phyloP scores from a whole-genome alignment of 2,329 filamentous ascomycete genomes.

The Fusarium transvaalense region DNA sequence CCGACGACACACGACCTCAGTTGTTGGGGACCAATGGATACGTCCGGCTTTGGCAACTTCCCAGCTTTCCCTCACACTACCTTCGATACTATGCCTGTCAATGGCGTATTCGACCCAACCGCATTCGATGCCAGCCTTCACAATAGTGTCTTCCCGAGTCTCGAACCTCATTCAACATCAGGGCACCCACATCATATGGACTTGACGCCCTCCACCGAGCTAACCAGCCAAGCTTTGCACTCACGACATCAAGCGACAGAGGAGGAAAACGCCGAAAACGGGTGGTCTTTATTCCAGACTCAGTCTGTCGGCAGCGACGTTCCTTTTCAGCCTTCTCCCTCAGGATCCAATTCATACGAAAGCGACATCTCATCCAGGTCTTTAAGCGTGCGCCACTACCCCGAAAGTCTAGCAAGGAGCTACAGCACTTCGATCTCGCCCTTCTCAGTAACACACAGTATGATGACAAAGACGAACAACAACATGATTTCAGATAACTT shows the following conservation, averaged over 20 bases:
- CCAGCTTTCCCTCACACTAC: slow-evolving; percentile 41
- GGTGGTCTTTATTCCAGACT: slow-evolving; percentile 45
- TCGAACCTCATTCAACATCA: slow-evolving; percentile 37
- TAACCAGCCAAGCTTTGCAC: slow-evolving; percentile 36
- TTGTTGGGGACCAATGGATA: slow-evolving; percentile 48
- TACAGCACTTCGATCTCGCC: slow-evolving; percentile 47
- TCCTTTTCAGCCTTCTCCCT: slow-evolving; percentile 47
- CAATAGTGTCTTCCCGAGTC: slow-evolving; percentile 39
- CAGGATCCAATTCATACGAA: slow-evolving; percentile 47
- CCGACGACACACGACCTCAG: slow-evolving; percentile 46
- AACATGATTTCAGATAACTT: slow-evolving; percentile 47
- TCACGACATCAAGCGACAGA: slow-evolving; percentile 40
- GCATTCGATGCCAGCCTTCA: slow-evolving; percentile 45
- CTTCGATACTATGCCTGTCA: slow-evolving; percentile 46
- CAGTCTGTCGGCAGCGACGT: slow-evolving; percentile 42
- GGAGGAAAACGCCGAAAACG: slow-evolving; percentile 46
- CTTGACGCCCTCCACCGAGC: slow-evolving; percentile 39
- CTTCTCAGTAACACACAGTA: slow-evolving; percentile 45
- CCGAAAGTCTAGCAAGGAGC: slow-evolving; percentile 45
- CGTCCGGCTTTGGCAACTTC: slow-evolving; percentile 44
- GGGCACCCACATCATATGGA: slow-evolving; percentile 41
- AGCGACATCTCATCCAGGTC: slow-evolving; percentile 46
- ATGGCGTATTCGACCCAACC: slow-evolving; percentile 43
- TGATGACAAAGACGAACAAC: slow-evolving; percentile 47
- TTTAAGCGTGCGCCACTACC: slow-evolving; percentile 45